Evolutionary conservation across 768 basidiomycete species (phyloP), one percentile per base, ranked within the genome.

Genomic region (Lentinula guzmanii): DNA sequence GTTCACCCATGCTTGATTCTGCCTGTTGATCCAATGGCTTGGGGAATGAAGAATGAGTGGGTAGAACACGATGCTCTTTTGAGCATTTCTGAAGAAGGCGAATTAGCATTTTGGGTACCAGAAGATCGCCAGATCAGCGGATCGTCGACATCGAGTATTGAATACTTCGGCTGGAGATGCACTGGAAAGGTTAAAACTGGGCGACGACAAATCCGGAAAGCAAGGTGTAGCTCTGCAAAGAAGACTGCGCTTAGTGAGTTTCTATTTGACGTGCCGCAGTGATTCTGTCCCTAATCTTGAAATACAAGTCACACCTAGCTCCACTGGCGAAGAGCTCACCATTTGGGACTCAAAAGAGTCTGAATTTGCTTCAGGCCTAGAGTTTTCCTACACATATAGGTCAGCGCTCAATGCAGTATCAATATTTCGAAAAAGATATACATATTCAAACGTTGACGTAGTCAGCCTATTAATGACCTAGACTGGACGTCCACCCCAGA

Each of bases 321-420:
- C 77, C 0, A 81, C 83, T 18, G 89, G 88, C 0, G 81, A 90
- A 62, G 93, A 95, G 69, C 72, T 98, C 51, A 94, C 93, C 0
- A 93, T 98, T 16, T 98, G 96, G 96, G 94, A 98, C 72, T 97
- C 95, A 0, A 89, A 89, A 56, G 91, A 91, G 71, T 95, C 91
- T 16, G 92, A 96, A 72, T 98, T 98, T 72, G 86, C 93, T 7
- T 89, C 90, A 4, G 95, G 95, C 2, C 76, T 95, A 52, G 95
- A 97, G 71, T 90, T 87, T 69, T 78, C 80, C 45, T 77, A 79
- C 42, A 71, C 83, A 13, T 87, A 84, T 63, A 79, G 76, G 91
- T 92, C 67, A 65, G 77, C 65, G 8, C 52, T 13, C 45, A 24
- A 53, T 35, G 34, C n/a, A 18, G 15, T 41, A 5, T n/a, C 11